These are phyloP conservation scores for Endocladia muricata DNA, from an alignment of 31 red algal genomes.

Conservation along the genomic window DNA sequence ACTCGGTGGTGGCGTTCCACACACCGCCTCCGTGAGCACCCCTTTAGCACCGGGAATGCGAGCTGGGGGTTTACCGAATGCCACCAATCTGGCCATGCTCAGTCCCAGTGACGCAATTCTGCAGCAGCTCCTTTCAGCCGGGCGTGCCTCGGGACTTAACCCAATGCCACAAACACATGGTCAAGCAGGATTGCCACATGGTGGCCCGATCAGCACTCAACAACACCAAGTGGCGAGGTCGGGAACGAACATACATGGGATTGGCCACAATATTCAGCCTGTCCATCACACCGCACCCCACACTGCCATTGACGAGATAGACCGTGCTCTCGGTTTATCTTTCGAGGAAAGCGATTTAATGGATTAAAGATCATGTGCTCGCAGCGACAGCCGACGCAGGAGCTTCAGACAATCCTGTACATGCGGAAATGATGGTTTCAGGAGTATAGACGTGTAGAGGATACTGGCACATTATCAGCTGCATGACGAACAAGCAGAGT, in stretches of 20 bases:
- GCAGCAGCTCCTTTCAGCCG: conserved; percentile 8
- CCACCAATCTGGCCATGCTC: neutral
- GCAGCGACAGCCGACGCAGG: too few relatives aligned
- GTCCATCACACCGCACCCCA: neutral
- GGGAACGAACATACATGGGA: neutral
- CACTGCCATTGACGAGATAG: neutral
- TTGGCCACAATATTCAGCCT: neutral
- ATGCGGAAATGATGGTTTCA: too few relatives aligned
- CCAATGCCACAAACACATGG: neutral
- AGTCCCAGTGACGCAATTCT: conserved; percentile 6
- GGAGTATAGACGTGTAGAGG: too few relatives aligned
- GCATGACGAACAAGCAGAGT: too few relatives aligned
- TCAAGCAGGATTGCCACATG: neutral
- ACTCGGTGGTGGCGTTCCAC: neutral
- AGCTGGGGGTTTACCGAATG: neutral
- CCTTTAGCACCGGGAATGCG: neutral
- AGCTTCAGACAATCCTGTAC: too few relatives aligned
- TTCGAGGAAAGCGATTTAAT: neutral
- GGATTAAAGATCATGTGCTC: too few relatives aligned
- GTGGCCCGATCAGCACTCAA: neutral
- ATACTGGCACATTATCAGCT: too few relatives aligned
- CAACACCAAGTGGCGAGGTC: neutral
- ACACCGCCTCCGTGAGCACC: neutral
- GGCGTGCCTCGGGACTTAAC: neutral
- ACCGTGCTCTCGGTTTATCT: neutral